Evolutionary conservation across 805 yeast genomes (phyloP).

Genomic region (Saccharomycopsis oosterbeekiorum): DNA sequence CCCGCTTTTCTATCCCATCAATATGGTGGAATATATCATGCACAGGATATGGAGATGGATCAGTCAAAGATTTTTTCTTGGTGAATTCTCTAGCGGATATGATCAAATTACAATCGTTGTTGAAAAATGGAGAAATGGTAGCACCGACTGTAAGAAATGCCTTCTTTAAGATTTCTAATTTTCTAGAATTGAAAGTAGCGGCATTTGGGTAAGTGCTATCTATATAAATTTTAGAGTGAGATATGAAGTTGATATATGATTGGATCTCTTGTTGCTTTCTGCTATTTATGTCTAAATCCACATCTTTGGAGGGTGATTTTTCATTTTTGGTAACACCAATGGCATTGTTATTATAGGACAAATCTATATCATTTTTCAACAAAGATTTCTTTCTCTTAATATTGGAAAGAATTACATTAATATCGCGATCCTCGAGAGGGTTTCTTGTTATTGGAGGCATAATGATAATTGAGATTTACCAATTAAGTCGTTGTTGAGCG

Average conservation of each 20-base stretch:
- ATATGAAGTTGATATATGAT: background rate
- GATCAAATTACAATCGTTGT: constrained; percentile 10
- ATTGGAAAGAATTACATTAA: background rate
- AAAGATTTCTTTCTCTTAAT: background rate
- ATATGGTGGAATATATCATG: constrained; percentile 10
- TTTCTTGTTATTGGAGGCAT: background rate
- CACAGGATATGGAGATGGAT: constrained; percentile 5
- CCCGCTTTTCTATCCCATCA: constrained; percentile 8
- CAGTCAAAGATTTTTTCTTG: background rate
- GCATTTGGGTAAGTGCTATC: constrained; percentile 3
- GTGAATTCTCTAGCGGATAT: constrained; percentile 10
- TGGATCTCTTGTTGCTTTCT: constrained; percentile 1
- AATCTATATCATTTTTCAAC: background rate
- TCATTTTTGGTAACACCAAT: background rate
- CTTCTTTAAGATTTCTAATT: background rate
- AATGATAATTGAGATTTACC: background rate
- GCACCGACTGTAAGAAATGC: constrained; percentile 5
- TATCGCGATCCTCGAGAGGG: background rate
- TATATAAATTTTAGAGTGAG: constrained; percentile 2
- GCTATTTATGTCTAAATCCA: background rate
- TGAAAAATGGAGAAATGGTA: constrained; percentile 6
- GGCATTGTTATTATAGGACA: background rate
- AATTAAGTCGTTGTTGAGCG: background rate
- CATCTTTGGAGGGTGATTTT: background rate
- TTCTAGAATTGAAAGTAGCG: background rate